Evolutionary conservation across 23 red algal species (phyloP).

Genomic region (Gracilaria gracilis): DNA sequence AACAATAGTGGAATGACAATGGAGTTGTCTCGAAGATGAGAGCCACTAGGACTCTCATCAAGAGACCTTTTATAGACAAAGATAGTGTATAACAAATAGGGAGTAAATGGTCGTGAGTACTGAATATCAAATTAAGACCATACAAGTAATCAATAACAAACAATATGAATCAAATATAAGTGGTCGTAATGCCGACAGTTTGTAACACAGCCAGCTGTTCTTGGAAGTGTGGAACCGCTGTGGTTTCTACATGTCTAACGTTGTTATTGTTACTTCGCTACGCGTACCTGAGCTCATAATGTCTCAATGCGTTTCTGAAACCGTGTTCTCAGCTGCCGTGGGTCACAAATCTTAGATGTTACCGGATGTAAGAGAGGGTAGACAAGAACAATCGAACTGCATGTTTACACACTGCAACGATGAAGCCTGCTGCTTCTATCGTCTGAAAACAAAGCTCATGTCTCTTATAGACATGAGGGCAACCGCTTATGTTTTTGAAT

Average conservation of each 20-base stretch:
- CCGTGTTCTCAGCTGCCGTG: too few species aligned
- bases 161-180: too few species aligned
- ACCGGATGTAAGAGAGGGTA: slow-evolving; percentile 6
- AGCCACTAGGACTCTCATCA: neutral
- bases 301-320: neutral
- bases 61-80: neutral
- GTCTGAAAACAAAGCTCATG: neutral
- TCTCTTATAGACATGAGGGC: neutral
- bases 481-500: slow-evolving; percentile 8
- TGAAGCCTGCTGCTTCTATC: neutral
- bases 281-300: neutral
- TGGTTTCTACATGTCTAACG: neutral
- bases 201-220: neutral
- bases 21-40: neutral
- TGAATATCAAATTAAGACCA: too few species aligned
- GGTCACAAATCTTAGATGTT: too few species aligned
- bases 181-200: too few species aligned
- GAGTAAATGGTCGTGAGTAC: too few species aligned
- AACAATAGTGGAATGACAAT: neutral
- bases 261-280: neutral
- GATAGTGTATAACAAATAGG: too few species aligned
- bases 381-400: neutral
- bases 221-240: neutral
- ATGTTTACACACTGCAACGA: slow-evolving; percentile 4
- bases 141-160: too few species aligned